Evolutionary conservation across 257 asterid genomes (phyloP), one percentile per base, ranked within the genome.

Genomic region (Echium plantagineum): DNA sequence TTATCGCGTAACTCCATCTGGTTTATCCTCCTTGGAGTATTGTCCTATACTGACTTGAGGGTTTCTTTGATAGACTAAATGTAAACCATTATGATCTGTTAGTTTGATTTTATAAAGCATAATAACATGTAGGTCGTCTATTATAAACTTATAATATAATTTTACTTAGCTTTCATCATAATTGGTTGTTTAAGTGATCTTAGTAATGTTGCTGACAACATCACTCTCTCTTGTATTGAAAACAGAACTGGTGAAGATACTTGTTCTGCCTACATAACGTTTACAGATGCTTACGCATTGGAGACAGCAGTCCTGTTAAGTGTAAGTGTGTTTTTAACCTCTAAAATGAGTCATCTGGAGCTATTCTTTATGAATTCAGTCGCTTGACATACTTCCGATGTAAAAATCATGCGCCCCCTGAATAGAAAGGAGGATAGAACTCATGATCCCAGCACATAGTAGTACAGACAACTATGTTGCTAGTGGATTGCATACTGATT

Each of bases 281-380:
- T 84, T 63, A 77, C 70, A 55, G 83, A 81, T 70, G 78, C 73
- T 73, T 71, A 79, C 67, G 79, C 86, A 5, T 75, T 84, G 72
- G 77, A 84, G 72, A 77, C 71, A 32, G 88, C 88, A 16, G 66
- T 77, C 38, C 68, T 77, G 69, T 82, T 84, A 69, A 73, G 72
- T 63, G 88, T 84, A 77, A 69, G 84, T 55, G 71, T 71, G 10
- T 65, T 60, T 26, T 51, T 48, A 57, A 8, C 21, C 21, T 19
- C 28, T 26, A n/a, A n/a, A 16, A 5, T 63, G n/a, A 47, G n/a
- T n/a, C n/a, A n/a, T n/a, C n/a, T n/a, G n/a, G 26, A 24, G 26
- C 26, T 24, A 24, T 24, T 24, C 26, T 24, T 24, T 24, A 24
- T 24, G 26, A 3, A 24, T 24, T 24, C 26, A 28, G 32, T 10